Evolutionary conservation across 2,329 filamentous ascomycete species (phyloP).

Genomic region (Parasarocladium wereldwijsianum): DNA sequence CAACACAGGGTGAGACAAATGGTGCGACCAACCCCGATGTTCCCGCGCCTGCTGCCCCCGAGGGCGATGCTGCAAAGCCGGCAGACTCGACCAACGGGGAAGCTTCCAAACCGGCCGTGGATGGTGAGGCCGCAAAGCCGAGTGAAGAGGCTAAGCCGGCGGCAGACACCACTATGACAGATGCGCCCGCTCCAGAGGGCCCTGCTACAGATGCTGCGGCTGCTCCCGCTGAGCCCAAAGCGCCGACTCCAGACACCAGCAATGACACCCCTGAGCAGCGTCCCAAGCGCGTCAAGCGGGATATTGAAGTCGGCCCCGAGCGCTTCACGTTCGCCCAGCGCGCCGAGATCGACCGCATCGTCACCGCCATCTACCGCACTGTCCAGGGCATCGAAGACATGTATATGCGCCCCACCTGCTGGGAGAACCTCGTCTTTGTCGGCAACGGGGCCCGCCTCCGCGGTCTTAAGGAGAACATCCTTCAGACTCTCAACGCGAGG

Average conservation of each 20-base stretch:
- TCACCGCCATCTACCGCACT: slow-evolving; percentile 68
- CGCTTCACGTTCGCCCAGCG: slow-evolving; percentile 57
- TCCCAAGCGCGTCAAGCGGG: slow-evolving; percentile 43
- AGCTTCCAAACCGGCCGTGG: slow-evolving; percentile 3
- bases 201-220: slow-evolving; percentile 9
- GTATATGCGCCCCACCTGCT: slow-evolving; percentile 71
- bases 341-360: slow-evolving; percentile 67
- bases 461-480: slow-evolving; percentile 80
- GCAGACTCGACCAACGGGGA: slow-evolving; percentile 2
- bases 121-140: slow-evolving; percentile 13
- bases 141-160: slow-evolving; percentile 8
- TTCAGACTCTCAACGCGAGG: slow-evolving; percentile 64
- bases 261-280: slow-evolving; percentile 25
- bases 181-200: slow-evolving; percentile 6
- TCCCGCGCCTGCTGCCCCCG: slow-evolving; percentile 7
- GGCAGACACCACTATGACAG: neutral
- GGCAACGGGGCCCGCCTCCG: slow-evolving; percentile 63
- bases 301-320: slow-evolving; percentile 66
- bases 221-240: slow-evolving; percentile 10
- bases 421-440: slow-evolving; percentile 85
- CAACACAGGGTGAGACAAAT: slow-evolving; percentile 1
- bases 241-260: slow-evolving; percentile 7
- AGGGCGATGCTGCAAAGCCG: slow-evolving; percentile 7
- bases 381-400: slow-evolving; percentile 74
- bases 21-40: slow-evolving; percentile 1